Percentiles rank a stretch among this genome's conserved stretches.
phyloP scores from a whole-genome alignment of 345 rosid species.

The Murraya paniculata region DNA sequence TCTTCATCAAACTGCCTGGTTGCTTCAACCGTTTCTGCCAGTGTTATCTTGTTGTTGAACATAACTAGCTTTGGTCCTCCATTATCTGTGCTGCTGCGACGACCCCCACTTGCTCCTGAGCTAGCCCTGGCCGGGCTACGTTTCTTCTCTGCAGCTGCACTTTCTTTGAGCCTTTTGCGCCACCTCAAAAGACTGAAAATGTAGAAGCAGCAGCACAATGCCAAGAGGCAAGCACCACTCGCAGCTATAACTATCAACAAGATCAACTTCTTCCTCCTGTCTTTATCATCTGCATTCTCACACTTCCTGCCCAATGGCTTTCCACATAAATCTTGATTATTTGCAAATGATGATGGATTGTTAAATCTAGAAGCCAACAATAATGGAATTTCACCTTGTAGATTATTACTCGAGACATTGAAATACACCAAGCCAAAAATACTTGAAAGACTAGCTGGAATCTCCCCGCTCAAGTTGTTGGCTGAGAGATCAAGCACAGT shows the following conservation, averaged over 20 bases:
- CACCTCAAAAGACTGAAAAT: conserved; percentile 74
- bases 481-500: conserved; percentile 64
- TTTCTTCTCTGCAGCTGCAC: conserved; percentile 79
- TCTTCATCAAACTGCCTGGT: conserved; percentile 91
- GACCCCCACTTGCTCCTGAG: conserved; percentile 70
- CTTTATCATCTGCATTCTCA: conserved; percentile 29
- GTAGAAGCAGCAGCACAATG: conserved; percentile 86
- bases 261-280: conserved; percentile 54
- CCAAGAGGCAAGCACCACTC: conserved; percentile 50
- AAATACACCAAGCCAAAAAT: conserved; percentile 52
- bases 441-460: conserved; percentile 54
- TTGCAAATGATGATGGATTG: conserved; percentile 54
- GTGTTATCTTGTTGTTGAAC: conserved; percentile 89
- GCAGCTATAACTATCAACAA: conserved; percentile 56
- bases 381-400: conserved; percentile 70
- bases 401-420: conserved; percentile 72
- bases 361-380: conserved; percentile 55
- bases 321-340: conserved; percentile 65
- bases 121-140: conserved; percentile 82
- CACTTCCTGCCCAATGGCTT: conserved; percentile 60
- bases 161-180: conserved; percentile 71
- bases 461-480: conserved; percentile 72
- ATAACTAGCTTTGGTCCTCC: conserved; percentile 90
- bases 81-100: conserved; percentile 76
- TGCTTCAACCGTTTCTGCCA: conserved; percentile 85